A percentile compares a stretch with the other conserved stretches of the same genome.
Evolutionary conservation across 495 filamentous ascomycete genomes (phyloP).

Genomic region (Aspergillus bertholletiae): DNA sequence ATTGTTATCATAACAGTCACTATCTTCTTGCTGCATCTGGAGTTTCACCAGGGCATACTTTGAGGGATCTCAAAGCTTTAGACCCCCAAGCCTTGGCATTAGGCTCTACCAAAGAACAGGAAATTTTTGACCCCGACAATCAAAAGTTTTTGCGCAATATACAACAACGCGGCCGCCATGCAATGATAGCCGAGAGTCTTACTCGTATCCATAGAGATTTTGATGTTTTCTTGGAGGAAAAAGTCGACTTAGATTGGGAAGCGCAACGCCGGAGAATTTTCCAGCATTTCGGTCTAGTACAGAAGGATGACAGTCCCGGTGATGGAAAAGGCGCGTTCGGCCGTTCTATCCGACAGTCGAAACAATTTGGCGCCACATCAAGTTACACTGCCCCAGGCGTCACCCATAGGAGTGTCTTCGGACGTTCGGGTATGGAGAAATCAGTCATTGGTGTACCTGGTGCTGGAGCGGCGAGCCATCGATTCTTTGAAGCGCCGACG

Average conservation of each 20-base stretch:
- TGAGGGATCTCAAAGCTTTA: conserved; percentile 69
- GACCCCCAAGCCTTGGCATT: conserved; percentile 44
- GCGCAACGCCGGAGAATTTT: conserved; percentile 88
- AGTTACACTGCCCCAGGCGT: conserved; percentile 29
- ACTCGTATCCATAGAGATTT: conserved; percentile 85
- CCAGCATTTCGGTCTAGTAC: conserved; percentile 88
- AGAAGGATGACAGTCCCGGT: conserved; percentile 48
- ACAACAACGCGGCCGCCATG: conserved; percentile 85
- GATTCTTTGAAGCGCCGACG: conserved; percentile 65
- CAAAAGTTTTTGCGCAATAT: conserved; percentile 78
- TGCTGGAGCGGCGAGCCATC: conserved; percentile 48
- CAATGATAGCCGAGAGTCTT: conserved; percentile 84
- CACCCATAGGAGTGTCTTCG: conserved; percentile 62
- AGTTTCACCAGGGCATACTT: conserved; percentile 69
- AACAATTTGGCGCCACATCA: conserved; percentile 23
- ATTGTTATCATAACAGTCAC: conserved; percentile 48
- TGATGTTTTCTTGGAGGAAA: conserved; percentile 87
- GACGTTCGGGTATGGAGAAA: conserved; percentile 65
- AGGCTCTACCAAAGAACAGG: conserved; percentile 37
- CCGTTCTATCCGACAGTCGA: conserved; percentile 46
- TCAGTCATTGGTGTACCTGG: conserved; percentile 81
- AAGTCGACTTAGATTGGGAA: conserved; percentile 93
- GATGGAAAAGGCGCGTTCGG: conserved; percentile 56
- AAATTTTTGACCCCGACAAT: conserved; percentile 67
- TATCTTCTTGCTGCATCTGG: conserved; percentile 90